Conservation (phyloP, 768 basidiomycete genomes). For the Lentinula lateritia region DNA sequence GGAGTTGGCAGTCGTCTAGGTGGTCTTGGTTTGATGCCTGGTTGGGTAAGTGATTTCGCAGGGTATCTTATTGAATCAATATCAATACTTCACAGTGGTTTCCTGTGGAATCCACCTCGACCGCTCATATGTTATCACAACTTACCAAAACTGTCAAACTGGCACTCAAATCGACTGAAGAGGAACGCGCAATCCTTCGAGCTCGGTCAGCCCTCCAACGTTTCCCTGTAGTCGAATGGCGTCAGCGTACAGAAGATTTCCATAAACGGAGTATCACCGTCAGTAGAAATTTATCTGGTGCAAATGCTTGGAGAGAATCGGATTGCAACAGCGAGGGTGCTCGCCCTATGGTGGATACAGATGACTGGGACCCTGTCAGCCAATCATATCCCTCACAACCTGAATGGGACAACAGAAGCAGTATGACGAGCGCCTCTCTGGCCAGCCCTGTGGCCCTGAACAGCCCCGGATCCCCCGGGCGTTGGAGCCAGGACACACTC, state of each 20-base stretch:
- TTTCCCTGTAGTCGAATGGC: constrained; percentile 98
- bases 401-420: constrained; percentile 2
- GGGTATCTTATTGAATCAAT: background rate
- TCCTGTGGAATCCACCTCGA: constrained; percentile 91
- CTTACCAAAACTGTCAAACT: constrained; percentile 92
- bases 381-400: constrained; percentile 33
- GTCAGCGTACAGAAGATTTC: constrained; percentile 93
- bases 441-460: constrained; percentile 20
- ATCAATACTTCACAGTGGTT: constrained; percentile 65
- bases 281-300: constrained; percentile 64
- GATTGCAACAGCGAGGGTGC: constrained; percentile 53
- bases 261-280: constrained; percentile 77
- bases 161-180: constrained; percentile 85
- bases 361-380: constrained; percentile 75
- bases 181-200: constrained; percentile 89
- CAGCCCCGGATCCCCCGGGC: constrained; percentile 1
- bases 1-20: constrained; percentile 93
- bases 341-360: constrained; percentile 55
- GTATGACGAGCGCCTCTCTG: constrained; percentile 25
- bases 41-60: constrained; percentile 67
- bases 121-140: constrained; percentile 93
- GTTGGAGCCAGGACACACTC: constrained; percentile 1
- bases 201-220: constrained; percentile 95
- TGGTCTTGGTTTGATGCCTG: constrained; percentile 95
- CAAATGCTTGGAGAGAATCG: constrained; percentile 73